Percentiles rank a stretch among this genome's conserved stretches.
These are phyloP conservation scores for Suillus placidus DNA, from an alignment of 768 basidiomycete genomes.

Conservation along the genomic window DNA sequence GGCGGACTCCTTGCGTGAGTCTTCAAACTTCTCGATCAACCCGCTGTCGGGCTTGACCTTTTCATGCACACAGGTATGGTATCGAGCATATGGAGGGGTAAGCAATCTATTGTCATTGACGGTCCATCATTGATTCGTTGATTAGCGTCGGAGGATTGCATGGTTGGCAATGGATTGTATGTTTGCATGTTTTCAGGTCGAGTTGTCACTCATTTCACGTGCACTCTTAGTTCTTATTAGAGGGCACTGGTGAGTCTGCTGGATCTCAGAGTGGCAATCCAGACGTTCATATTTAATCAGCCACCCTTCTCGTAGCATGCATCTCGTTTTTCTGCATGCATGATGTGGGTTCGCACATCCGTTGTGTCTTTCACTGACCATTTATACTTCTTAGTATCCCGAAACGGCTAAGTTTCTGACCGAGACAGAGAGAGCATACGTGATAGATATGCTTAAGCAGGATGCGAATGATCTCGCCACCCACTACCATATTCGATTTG, in stretches of 20 bases:
- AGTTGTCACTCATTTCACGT: constrained; percentile 12
- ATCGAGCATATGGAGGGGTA: constrained; percentile 38
- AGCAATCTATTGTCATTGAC: constrained; percentile 11
- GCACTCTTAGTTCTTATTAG: constrained; percentile 31
- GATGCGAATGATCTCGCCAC: constrained; percentile 49
- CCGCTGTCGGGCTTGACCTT: not conserved
- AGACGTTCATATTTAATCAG: constrained; percentile 15
- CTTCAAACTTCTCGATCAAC: not conserved
- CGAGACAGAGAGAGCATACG: constrained; percentile 41
- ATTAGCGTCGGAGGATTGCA: constrained; percentile 30
- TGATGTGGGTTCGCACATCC: constrained; percentile 40
- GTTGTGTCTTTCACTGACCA: not conserved
- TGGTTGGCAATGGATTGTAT: constrained; percentile 43
- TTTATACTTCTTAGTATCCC: constrained; percentile 44
- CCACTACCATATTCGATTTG: constrained; percentile 46
- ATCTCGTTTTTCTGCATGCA: constrained; percentile 52
- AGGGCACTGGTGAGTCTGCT: constrained; percentile 28
- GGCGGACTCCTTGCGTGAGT: constrained; percentile 52
- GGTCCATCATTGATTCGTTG: not conserved
- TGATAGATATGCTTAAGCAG: constrained; percentile 45
- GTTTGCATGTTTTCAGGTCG: constrained; percentile 9
- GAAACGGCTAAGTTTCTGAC: constrained; percentile 60
- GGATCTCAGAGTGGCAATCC: not conserved
- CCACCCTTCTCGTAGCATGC: constrained; percentile 23
- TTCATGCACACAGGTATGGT: constrained; percentile 31